These are phyloP conservation scores for Teratosphaeriaceae sp. DNA, from an alignment of 2,329 filamentous ascomycete species.

Conservation along the genomic window DNA sequence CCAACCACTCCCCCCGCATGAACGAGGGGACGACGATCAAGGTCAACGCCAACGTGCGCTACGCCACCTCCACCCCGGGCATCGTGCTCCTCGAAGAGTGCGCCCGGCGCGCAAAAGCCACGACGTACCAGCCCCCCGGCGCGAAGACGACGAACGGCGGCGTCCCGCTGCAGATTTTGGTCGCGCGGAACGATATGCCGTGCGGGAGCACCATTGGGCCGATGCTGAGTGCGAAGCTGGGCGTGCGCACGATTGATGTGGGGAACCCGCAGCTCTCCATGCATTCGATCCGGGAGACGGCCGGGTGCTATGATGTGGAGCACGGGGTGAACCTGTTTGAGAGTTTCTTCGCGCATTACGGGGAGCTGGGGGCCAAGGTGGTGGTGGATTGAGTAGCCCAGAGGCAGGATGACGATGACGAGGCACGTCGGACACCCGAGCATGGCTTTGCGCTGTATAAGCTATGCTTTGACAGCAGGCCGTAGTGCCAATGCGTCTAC, in stretches of 20 bases:
- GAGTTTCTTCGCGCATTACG: constrained; percentile 79
- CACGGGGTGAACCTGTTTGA: constrained; percentile 81
- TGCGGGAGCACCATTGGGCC: constrained; percentile 97
- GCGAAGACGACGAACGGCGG: constrained; percentile 48
- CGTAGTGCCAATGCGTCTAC: no score
- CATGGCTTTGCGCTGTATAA: no score
- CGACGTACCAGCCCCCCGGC: constrained; percentile 25
- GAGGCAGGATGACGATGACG: no score
- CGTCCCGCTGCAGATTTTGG: constrained; percentile 90
- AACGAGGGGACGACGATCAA: constrained; percentile 97
- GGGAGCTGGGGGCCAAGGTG: constrained; percentile 74
- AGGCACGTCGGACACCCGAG: no score
- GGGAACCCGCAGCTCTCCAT: constrained; percentile 93
- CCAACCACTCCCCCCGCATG: constrained; percentile 85
- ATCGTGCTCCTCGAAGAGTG: constrained; percentile 89
- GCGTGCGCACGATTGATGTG: constrained; percentile 81
- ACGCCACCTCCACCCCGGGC: constrained; percentile 92
- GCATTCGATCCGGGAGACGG: constrained; percentile 94
- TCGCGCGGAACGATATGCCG: constrained; percentile 89
- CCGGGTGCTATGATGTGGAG: constrained; percentile 79
- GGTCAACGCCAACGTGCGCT: constrained; percentile 94
- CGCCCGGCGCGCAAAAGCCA: constrained; percentile 52
- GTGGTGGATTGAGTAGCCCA: constrained; percentile 60
- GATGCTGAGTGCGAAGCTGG: constrained; percentile 84
- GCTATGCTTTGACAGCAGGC: no score